Percentiles rank a stretch among this genome's conserved stretches.
phyloP scores from a whole-genome alignment of 352 stramenopile genomes.

The Pythium insidiosum region DNA sequence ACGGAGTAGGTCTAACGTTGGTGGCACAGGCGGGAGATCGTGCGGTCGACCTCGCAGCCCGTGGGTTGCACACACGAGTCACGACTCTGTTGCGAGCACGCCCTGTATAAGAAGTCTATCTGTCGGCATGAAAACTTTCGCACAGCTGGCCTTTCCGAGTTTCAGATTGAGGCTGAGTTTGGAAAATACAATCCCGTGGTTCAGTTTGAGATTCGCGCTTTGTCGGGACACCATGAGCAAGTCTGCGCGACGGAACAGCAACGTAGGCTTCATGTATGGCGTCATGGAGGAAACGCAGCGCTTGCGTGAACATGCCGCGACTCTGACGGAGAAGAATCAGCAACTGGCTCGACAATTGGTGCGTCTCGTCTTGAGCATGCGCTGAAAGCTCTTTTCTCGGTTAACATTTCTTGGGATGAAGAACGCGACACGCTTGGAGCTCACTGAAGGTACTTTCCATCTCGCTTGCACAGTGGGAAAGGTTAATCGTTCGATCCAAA shows the following conservation, averaged over 20 bases:
- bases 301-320: constrained; percentile 31
- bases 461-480: too few species aligned
- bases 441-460: constrained; percentile 47
- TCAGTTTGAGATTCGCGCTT: constrained; percentile 3
- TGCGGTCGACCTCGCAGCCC: background rate
- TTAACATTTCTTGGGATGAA: too few species aligned
- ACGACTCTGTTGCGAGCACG: constrained; percentile 11
- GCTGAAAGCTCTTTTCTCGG: too few species aligned
- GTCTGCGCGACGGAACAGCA: constrained; percentile 18
- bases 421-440: constrained; percentile 50
- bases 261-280: constrained; percentile 39
- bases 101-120: too few species aligned
- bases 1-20: too few species aligned
- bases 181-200: too few species aligned
- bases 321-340: constrained; percentile 46
- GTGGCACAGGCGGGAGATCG: background rate
- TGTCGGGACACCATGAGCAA: too few species aligned
- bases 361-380: too few species aligned
- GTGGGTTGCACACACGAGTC: constrained; percentile 9
- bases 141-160: too few species aligned
- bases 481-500: too few species aligned
- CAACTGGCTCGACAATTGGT: constrained; percentile 62
- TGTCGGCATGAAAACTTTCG: too few species aligned
- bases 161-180: too few species aligned
- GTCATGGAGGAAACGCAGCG: constrained; percentile 58